Conservation (phyloP, 495 filamentous ascomycete genomes). For the Echria macrotheca region DNA sequence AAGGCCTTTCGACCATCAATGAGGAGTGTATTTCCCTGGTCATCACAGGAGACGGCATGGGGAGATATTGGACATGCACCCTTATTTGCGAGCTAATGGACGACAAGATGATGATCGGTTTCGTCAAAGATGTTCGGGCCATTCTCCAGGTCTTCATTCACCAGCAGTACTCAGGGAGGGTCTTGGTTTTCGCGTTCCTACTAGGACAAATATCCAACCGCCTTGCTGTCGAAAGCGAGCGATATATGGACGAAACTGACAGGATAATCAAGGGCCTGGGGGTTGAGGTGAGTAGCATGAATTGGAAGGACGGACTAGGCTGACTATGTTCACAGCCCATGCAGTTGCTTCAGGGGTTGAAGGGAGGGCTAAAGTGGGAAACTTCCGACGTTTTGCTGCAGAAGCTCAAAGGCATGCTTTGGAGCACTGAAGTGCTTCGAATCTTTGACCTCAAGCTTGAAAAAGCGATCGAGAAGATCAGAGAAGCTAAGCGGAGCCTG, state of each 20-base stretch:
- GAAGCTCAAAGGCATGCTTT: conserved; percentile 4
- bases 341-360: background rate
- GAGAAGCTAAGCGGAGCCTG: background rate
- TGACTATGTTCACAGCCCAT: too few species aligned
- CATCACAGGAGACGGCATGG: background rate
- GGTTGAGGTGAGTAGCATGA: too few species aligned
- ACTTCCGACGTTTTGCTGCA: background rate
- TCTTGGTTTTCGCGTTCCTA: background rate
- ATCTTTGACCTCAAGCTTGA: background rate
- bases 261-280: too few species aligned
- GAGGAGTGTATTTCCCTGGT: background rate
- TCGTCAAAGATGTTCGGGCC: background rate
- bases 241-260: too few species aligned
- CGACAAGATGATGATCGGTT: background rate
- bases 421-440: background rate
- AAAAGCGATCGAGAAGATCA: background rate
- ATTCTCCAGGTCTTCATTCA: conserved; percentile 2
- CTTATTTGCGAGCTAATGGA: background rate
- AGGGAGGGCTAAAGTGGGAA: background rate
- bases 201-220: background rate
- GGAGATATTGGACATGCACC: background rate
- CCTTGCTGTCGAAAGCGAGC: too few species aligned
- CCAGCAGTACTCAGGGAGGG: background rate
- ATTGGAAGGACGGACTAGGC: too few species aligned
- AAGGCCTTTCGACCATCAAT: too few species aligned